These are phyloP conservation scores for Hevea brasiliensis DNA, from an alignment of 345 rosid species.

Conservation along the genomic window DNA sequence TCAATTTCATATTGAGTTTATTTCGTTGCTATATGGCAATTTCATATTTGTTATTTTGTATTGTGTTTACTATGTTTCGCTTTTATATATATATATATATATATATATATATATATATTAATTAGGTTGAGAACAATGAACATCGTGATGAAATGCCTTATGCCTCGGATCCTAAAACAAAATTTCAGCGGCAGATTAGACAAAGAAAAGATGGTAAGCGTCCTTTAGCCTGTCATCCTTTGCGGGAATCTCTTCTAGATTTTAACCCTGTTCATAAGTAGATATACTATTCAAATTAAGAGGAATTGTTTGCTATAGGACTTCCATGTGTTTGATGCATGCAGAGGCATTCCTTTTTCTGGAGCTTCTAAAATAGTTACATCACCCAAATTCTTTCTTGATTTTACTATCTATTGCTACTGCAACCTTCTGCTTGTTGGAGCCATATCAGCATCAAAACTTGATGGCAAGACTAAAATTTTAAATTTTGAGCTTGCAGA, in stretches of 20 bases:
- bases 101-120: background rate
- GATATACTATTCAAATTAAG: background rate
- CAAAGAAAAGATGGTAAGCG: conserved; percentile 37
- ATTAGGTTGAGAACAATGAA: conserved; percentile 48
- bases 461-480: background rate
- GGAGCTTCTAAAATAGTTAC: too few relatives aligned
- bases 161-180: conserved; percentile 38
- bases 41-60: background rate
- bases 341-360: background rate
- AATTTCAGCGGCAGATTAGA: conserved; percentile 50
- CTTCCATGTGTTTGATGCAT: background rate
- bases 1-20: conserved; percentile 12
- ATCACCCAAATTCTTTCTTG: background rate
- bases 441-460: background rate
- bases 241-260: background rate
- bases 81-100: background rate
- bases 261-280: background rate
- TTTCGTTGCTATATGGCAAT: background rate
- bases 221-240: background rate
- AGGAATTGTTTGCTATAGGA: background rate
- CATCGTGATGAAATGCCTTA: conserved; percentile 47
- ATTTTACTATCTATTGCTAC: background rate
- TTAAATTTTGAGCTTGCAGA: background rate
- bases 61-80: background rate
- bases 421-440: background rate